Evolutionary conservation across 106 monocot species (phyloP).

Genomic region (Hemerocallis citrina): DNA sequence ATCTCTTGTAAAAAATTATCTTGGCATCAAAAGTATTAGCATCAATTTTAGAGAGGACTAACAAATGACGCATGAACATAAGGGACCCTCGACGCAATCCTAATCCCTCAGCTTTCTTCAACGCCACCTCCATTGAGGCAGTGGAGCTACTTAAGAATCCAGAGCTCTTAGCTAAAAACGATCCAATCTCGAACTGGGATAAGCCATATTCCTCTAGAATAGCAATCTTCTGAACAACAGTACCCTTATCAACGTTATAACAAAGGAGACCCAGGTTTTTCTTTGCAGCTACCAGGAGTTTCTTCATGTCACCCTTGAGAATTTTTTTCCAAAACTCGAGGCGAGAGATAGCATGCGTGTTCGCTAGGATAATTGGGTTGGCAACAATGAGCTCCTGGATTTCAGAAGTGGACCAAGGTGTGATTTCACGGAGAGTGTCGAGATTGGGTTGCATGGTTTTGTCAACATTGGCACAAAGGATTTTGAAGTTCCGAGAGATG

Average conservation of each 20-base stretch:
- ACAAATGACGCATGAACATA: background rate
- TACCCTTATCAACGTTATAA: background rate
- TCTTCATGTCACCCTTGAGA: no score
- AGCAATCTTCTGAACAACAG: background rate
- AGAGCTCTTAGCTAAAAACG: background rate
- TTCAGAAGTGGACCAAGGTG: no score
- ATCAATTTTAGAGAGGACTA: background rate
- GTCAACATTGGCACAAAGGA: no score
- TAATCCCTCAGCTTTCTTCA: constrained; percentile 7
- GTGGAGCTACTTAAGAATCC: background rate
- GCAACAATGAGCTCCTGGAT: no score
- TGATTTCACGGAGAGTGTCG: no score
- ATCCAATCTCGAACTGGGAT: background rate
- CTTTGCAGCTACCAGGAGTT: background rate
- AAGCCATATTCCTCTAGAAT: background rate
- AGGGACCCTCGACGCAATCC: constrained; percentile 7
- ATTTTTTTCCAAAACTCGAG: no score
- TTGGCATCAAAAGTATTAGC: background rate
- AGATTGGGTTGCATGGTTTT: no score
- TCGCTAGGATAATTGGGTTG: no score
- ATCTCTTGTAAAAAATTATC: background rate
- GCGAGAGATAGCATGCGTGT: no score
- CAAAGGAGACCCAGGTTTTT: background rate
- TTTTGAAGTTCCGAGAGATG: no score
- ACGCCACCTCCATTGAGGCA: background rate